Conservation (phyloP, 1,284 basidiomycete species). For the Moesziomyces antarcticus region DNA sequence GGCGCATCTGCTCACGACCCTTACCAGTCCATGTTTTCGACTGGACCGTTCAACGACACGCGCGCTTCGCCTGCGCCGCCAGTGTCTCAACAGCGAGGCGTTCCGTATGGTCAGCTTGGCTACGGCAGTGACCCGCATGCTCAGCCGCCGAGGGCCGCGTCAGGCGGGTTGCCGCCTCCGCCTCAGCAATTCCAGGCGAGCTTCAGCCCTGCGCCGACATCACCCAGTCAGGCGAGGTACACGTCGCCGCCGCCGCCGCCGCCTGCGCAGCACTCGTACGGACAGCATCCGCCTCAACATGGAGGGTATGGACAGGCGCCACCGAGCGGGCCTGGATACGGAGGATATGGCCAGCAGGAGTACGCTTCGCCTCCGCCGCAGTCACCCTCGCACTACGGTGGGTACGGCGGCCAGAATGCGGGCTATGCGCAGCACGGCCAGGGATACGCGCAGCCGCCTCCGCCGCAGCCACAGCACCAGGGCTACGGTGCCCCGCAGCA, state of each 20-base stretch:
- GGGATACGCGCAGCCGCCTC: neutral
- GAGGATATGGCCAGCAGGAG: constrained; percentile 11
- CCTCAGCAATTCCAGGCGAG: constrained; percentile 31
- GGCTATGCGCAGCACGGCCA: constrained; percentile 11
- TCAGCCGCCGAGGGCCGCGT: constrained; percentile 4
- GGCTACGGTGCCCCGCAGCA: constrained; percentile 14
- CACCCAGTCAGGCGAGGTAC: constrained; percentile 19
- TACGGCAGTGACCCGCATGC: constrained; percentile 6
- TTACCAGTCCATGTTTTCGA: constrained; percentile 39
- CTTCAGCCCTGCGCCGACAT: constrained; percentile 11
- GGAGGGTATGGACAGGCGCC: neutral
- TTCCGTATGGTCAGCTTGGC: constrained; percentile 13
- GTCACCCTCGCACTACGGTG: constrained; percentile 17
- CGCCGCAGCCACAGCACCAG: constrained; percentile 1
- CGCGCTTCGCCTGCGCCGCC: constrained; percentile 28
- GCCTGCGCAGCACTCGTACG: constrained; percentile 2
- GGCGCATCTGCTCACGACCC: constrained; percentile 18
- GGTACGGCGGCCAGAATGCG: constrained; percentile 2
- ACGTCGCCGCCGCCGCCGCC: constrained; percentile 29
- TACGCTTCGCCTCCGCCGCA: constrained; percentile 13
- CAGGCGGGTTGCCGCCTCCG: constrained; percentile 20
- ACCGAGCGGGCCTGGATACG: neutral
- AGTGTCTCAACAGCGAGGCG: constrained; percentile 3
- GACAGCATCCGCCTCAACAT: neutral
- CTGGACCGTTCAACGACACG: constrained; percentile 29